These are phyloP conservation scores for Obba rivulosa DNA, from an alignment of 768 basidiomycete genomes.

Conservation along the genomic window DNA sequence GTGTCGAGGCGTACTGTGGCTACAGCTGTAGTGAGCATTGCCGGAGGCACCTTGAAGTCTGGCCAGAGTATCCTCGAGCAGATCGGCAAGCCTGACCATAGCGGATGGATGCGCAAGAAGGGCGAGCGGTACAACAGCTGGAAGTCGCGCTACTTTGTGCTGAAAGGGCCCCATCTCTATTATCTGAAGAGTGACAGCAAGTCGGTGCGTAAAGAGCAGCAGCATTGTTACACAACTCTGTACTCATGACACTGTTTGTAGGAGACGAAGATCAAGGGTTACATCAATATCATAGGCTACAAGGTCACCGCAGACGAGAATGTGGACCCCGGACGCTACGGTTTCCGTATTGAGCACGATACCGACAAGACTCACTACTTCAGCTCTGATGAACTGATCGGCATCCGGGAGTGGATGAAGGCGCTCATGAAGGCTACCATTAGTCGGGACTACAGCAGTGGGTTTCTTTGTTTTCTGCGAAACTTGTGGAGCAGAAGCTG, in stretches of 20 bases:
- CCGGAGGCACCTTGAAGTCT: slow-evolving; percentile 21
- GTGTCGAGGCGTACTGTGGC: slow-evolving; percentile 4
- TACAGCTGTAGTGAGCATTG: not conserved
- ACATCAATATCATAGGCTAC: slow-evolving; percentile 87
- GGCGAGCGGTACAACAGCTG: slow-evolving; percentile 90
- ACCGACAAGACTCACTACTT: slow-evolving; percentile 85
- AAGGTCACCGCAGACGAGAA: slow-evolving; percentile 92
- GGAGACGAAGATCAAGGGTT: slow-evolving; percentile 97
- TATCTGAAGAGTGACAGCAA: slow-evolving; percentile 73
- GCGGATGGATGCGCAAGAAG: slow-evolving; percentile 95
- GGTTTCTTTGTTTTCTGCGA: slow-evolving; percentile 17
- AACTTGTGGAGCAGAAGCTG: slow-evolving; percentile 9
- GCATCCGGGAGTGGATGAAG: slow-evolving; percentile 99
- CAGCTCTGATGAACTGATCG: slow-evolving; percentile 80
- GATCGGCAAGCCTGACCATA: slow-evolving; percentile 85
- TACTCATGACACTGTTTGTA: slow-evolving; percentile 23
- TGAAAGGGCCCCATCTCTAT: slow-evolving; percentile 91
- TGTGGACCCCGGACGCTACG: slow-evolving; percentile 87
- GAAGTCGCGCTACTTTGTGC: slow-evolving; percentile 88
- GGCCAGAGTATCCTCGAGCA: slow-evolving; percentile 81
- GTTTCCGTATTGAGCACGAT: slow-evolving; percentile 91
- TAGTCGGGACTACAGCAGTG: slow-evolving; percentile 86
- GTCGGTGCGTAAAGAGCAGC: slow-evolving; percentile 28
- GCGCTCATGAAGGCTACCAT: slow-evolving; percentile 99
- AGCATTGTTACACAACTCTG: too few relatives aligned